These are phyloP conservation scores for Phytophthora uliginosa DNA, from an alignment of 352 stramenopile genomes.

Conservation along the genomic window DNA sequence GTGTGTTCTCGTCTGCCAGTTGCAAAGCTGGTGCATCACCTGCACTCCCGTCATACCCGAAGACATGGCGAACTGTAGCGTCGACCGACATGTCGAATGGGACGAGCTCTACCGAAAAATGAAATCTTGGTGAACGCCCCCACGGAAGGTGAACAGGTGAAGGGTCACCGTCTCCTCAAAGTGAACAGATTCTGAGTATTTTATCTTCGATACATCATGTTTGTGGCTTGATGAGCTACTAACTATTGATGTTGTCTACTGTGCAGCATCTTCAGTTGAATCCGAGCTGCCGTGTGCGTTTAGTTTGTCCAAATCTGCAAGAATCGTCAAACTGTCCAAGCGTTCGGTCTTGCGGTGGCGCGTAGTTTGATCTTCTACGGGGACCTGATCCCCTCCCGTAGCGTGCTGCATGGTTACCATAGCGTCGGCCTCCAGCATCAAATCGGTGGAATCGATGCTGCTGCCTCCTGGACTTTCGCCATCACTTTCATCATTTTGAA, in stretches of 20 bases:
- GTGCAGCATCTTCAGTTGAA: neutral
- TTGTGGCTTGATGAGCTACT: neutral
- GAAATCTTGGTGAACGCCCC: conserved; percentile 25
- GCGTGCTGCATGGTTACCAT: conserved; percentile 23
- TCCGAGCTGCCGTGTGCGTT: conserved; percentile 5
- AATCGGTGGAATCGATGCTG: conserved; percentile 45
- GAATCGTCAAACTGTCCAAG: conserved; percentile 21
- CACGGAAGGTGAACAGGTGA: conserved; percentile 14
- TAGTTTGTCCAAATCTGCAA: conserved; percentile 32
- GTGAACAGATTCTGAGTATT: neutral
- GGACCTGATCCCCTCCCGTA: neutral
- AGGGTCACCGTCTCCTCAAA: conserved; percentile 22
- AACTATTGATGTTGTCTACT: neutral
- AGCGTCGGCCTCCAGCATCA: conserved; percentile 47
- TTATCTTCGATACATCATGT: neutral
- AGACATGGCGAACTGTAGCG: conserved; percentile 67
- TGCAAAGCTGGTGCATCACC: conserved; percentile 47
- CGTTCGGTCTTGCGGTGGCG: conserved; percentile 17
- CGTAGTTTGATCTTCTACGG: neutral
- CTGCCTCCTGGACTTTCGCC: conserved; percentile 11
- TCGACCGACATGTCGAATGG: conserved; percentile 53
- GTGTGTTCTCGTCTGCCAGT: conserved; percentile 77
- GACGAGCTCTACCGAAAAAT: neutral
- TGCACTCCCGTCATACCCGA: conserved; percentile 60
- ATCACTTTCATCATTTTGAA: conserved; percentile 12